Evolutionary conservation across 139 green algal species (phyloP).

Genomic region (Deuterostichococcus epilithicus): DNA sequence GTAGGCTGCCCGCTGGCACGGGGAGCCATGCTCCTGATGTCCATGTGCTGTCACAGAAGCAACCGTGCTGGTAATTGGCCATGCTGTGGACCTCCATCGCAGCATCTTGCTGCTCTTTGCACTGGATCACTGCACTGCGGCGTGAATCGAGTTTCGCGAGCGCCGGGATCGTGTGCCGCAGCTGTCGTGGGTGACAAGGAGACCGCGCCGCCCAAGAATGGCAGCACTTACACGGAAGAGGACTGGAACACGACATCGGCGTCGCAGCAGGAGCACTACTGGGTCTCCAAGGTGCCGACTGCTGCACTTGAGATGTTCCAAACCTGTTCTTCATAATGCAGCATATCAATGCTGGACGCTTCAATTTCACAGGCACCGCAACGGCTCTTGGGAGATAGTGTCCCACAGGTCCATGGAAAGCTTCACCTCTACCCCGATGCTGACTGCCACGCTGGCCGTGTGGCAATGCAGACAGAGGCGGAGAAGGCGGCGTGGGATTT

Average conservation of each 20-base stretch:
- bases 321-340: too few relatives aligned
- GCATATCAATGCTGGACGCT: too few relatives aligned
- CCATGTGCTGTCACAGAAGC: background rate
- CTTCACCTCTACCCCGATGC: too few relatives aligned
- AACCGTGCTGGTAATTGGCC: background rate
- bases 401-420: too few relatives aligned
- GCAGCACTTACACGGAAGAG: conserved; percentile 43
- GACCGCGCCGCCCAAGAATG: conserved; percentile 39
- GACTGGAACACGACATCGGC: conserved; percentile 73
- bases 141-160: background rate
- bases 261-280: conserved; percentile 62
- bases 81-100: background rate
- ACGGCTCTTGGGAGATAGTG: too few relatives aligned
- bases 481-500: conserved; percentile 62
- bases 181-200: conserved; percentile 24
- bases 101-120: background rate
- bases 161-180: background rate
- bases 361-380: too few relatives aligned
- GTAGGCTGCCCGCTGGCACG: conserved; percentile 23
- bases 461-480: conserved; percentile 38
- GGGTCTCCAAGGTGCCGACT: conserved; percentile 59
- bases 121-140: background rate
- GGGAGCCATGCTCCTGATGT: background rate
- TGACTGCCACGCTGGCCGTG: too few relatives aligned
- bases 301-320: too few relatives aligned